Evolutionary conservation across 108 stramenopile genomes (phyloP).

Genomic region (Epithemia pelagica): DNA sequence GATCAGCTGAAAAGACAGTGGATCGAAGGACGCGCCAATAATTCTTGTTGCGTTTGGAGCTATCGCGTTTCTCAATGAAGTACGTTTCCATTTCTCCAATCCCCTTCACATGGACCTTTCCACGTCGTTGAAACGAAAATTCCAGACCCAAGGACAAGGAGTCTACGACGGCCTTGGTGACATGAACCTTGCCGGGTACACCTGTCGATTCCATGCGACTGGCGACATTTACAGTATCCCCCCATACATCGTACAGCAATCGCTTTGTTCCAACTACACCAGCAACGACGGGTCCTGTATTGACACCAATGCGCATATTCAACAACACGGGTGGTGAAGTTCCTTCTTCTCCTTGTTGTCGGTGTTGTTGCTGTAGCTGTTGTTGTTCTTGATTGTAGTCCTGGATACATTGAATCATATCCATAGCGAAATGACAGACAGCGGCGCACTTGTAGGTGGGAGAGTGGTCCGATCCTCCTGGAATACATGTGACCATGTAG

Average conservation of each 20-base stretch:
- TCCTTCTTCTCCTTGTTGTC: no score
- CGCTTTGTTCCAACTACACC: conserved; percentile 49
- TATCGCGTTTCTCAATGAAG: background rate
- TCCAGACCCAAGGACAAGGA: background rate
- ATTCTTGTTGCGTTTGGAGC: background rate
- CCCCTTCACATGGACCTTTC: conserved; percentile 23
- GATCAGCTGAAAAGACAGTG: background rate
- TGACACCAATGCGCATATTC: conserved; percentile 14
- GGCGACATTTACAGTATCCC: conserved; percentile 48
- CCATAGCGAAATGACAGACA: conserved; percentile 47
- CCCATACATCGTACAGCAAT: conserved; percentile 45
- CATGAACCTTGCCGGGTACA: conserved; percentile 41
- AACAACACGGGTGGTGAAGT: background rate
- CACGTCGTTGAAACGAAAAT: conserved; percentile 20
- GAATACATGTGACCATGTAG: conserved; percentile 16
- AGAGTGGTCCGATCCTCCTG: conserved; percentile 10
- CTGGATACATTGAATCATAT: conserved; percentile 29
- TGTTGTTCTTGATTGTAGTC: conserved; percentile 20
- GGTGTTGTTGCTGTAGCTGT: no score
- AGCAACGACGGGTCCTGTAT: conserved; percentile 44
- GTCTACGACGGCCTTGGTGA: conserved; percentile 32
- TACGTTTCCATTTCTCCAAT: conserved; percentile 2
- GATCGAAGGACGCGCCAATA: background rate
- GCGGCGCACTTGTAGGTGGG: conserved; percentile 28
- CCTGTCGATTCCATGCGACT: conserved; percentile 52